Evolutionary conservation across 208 protist genomes (phyloP), one percentile per base, ranked within the genome.

Genomic region (Trypanosoma caninum): DNA sequence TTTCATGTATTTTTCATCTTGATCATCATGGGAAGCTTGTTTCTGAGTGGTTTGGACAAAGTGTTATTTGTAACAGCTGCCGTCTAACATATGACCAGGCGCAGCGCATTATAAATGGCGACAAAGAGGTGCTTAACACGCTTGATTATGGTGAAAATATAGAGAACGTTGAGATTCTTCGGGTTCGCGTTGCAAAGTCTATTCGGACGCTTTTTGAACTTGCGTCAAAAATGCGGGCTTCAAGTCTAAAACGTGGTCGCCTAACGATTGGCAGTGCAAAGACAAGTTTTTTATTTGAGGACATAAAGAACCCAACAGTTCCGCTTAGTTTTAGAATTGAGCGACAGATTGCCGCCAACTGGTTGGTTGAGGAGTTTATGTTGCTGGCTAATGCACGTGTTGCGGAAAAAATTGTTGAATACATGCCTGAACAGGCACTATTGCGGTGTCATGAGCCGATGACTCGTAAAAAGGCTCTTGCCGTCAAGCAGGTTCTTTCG

Each of bases 291-390:
- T 25, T 42, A 23, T 91, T 93, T 63, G 75, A 82, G 25, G 67
- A 82, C 41, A 80, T 74, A 33, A 46, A 37, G 44, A 41, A 73
- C 54, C 53, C 64, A 66, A 59, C 62, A 25, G 35, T 71, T 27
- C 82, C 88, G 4, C 58, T 67, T 28, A 80, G 77, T 4, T 90
- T 92, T 57, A 68, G 47, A 20, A 70, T 89, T 10, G 30, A 62
- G 38, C 20, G 47, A 14, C 83, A 78, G 66, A 91, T 81, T 27
- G 70, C 87, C 33, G 83, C 88, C 18, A 94, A 95, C 58, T 93
- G 84, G 84, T 58, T 97, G 0, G 84, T 98, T 35, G 91, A 97
- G 66, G 91, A 98, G 74, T 93, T 94, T 51, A 97, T 97, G 93
- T 61, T 98, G 9, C 65, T 97, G 7, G 92, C 92, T 0, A 97